These are phyloP conservation scores for Leishmania mexicana DNA, from an alignment of 208 protist species.

Conservation along the genomic window DNA sequence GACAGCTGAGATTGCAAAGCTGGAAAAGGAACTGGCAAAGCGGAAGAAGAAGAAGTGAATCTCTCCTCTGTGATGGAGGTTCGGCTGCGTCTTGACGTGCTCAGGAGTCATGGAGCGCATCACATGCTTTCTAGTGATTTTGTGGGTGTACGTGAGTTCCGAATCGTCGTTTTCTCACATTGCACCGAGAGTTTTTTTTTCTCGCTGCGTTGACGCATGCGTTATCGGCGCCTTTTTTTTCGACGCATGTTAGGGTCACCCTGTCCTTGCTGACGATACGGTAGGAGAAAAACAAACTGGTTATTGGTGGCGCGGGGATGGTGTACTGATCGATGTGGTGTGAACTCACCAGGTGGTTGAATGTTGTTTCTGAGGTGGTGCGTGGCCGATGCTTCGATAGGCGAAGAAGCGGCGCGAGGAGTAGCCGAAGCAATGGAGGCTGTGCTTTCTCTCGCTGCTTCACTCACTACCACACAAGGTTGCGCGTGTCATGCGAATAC, in stretches of 20 bases:
- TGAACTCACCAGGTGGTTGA: background rate
- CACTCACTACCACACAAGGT: background rate
- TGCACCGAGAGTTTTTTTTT: background rate
- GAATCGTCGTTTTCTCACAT: background rate
- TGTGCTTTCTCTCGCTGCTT: background rate
- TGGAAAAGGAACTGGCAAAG: slow-evolving; percentile 74
- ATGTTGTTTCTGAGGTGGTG: background rate
- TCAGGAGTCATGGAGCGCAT: background rate
- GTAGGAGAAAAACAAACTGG: background rate
- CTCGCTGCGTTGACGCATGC: background rate
- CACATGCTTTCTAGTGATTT: slow-evolving; percentile 1
- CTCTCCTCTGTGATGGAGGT: background rate
- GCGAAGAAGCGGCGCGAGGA: background rate
- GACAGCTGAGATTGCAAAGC: slow-evolving; percentile 61
- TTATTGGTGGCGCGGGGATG: background rate
- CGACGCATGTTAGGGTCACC: background rate
- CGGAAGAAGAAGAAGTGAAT: slow-evolving; percentile 59
- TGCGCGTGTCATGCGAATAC: background rate
- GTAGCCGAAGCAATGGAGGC: background rate
- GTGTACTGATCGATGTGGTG: too few relatives aligned
- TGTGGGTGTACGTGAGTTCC: background rate
- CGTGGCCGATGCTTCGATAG: background rate
- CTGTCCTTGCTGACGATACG: background rate
- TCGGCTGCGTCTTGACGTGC: background rate
- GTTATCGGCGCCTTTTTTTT: background rate